Evolutionary conservation across 225 moss, liverwort and hornwort genomes (phyloP).

Genomic region (Lunularia cruciata): DNA sequence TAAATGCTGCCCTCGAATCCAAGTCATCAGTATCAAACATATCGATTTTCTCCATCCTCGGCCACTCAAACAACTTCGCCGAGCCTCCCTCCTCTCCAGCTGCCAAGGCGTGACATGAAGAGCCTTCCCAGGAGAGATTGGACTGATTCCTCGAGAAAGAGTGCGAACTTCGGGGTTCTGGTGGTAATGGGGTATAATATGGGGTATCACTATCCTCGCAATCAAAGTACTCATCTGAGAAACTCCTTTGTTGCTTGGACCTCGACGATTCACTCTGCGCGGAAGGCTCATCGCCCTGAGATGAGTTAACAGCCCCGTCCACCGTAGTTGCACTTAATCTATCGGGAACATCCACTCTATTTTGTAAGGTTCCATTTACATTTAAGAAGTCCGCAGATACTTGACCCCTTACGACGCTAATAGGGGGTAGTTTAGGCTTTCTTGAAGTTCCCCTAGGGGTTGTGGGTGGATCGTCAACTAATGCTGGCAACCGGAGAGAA

Average conservation of each 20-base stretch:
- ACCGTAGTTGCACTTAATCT: background rate
- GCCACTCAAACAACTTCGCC: slow-evolving; percentile 46
- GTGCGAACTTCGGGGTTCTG: background rate
- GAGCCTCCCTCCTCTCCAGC: background rate
- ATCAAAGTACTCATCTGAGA: slow-evolving; percentile 10
- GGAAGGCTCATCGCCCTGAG: background rate
- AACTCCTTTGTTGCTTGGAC: background rate
- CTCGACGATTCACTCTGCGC: slow-evolving; percentile 2
- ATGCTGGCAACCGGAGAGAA: slow-evolving; percentile 3
- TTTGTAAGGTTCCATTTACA: background rate
- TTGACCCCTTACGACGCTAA: slow-evolving; percentile 7
- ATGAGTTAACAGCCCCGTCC: background rate
- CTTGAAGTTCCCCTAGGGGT: slow-evolving; percentile 9
- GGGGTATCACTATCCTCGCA: slow-evolving; percentile 10
- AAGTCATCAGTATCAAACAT: slow-evolving; percentile 62
- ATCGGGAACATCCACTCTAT: slow-evolving; percentile 5
- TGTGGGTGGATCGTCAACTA: slow-evolving; percentile 5
- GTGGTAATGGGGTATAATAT: background rate
- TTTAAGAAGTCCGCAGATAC: background rate
- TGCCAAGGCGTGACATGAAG: background rate
- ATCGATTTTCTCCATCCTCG: slow-evolving; percentile 44
- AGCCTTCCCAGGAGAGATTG: slow-evolving; percentile 6
- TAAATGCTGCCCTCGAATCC: slow-evolving; percentile 32
- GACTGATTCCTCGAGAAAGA: slow-evolving; percentile 9
- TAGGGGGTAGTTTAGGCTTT: slow-evolving; percentile 12